phyloP scores from a whole-genome alignment of 139 green algal genomes.

The Zygnema cylindricum region DNA sequence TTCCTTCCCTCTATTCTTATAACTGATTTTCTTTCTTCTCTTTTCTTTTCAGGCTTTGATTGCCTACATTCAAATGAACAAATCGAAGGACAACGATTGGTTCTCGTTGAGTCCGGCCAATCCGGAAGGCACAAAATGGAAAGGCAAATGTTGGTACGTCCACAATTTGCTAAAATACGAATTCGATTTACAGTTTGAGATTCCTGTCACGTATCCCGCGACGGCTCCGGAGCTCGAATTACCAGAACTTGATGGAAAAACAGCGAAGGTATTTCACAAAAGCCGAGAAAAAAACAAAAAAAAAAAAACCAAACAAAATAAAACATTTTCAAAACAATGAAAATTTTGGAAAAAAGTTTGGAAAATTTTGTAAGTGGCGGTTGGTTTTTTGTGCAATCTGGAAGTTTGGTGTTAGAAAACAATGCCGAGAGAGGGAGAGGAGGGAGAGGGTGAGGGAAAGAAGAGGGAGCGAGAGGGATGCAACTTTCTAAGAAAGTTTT shows the following conservation, averaged over 20 bases:
- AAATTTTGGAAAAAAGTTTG: too few relatives aligned
- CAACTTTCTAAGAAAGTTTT: too few relatives aligned
- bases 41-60: conserved; percentile 78
- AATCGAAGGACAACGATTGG: conserved; percentile 92
- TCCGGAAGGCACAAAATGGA: conserved; percentile 81
- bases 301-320: too few relatives aligned
- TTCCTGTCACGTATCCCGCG: conserved; percentile 87
- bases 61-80: conserved; percentile 94
- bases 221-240: conserved; percentile 92
- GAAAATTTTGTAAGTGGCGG: too few relatives aligned
- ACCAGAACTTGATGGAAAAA: conserved; percentile 94
- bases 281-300: too few relatives aligned
- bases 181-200: conserved; percentile 95
- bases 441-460: not conserved
- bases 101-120: conserved; percentile 82
- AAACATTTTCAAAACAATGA: too few relatives aligned
- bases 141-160: conserved; percentile 88
- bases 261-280: conserved; percentile 64
- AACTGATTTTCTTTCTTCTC: not conserved
- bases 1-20: conserved; percentile 7
- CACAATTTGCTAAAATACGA: conserved; percentile 95
- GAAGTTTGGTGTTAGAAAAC: not conserved
- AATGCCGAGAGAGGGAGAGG: not conserved
- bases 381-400: too few relatives aligned
- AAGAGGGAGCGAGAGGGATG: not conserved